Evolutionary conservation across 2,329 filamentous ascomycete species (phyloP).

Genomic region (Aspergillus sp.): DNA sequence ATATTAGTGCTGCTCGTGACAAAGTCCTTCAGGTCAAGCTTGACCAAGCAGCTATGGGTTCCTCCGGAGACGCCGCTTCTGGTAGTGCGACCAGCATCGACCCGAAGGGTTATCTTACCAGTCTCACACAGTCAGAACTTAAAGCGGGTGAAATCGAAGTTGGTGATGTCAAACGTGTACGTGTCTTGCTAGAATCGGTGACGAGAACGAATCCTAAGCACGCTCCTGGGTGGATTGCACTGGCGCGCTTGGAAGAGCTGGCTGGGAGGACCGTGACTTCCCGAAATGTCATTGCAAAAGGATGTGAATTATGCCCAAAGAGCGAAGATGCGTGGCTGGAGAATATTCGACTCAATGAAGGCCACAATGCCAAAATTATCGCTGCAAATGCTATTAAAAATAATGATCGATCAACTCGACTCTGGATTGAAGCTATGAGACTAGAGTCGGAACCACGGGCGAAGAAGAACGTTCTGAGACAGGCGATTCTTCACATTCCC

Average conservation of each 20-base stretch:
- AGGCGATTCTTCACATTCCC: slow-evolving; percentile 88
- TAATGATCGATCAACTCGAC: slow-evolving; percentile 80
- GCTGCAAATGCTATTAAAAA: slow-evolving; percentile 90
- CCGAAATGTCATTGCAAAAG: slow-evolving; percentile 81
- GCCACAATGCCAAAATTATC: slow-evolving; percentile 92
- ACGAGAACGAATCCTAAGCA: slow-evolving; percentile 97
- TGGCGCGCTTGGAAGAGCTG: slow-evolving; percentile 85
- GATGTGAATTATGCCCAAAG: slow-evolving; percentile 87
- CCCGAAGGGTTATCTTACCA: slow-evolving; percentile 93
- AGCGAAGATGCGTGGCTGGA: slow-evolving; percentile 96
- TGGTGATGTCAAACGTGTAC: slow-evolving; percentile 91
- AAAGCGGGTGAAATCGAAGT: slow-evolving; percentile 80
- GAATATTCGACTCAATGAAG: slow-evolving; percentile 89
- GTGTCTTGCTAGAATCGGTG: slow-evolving; percentile 90
- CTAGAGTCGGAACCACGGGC: slow-evolving; percentile 78
- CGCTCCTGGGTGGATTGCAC: slow-evolving; percentile 92
- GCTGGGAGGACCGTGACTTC: slow-evolving; percentile 90
- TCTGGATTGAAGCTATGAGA: slow-evolving; percentile 96
- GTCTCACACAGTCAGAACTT: slow-evolving; percentile 76
- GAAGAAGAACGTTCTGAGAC: slow-evolving; percentile 88
- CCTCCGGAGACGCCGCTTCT: slow-evolving; percentile 65
- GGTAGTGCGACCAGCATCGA: slow-evolving; percentile 91
- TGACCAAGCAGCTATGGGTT: slow-evolving; percentile 78
- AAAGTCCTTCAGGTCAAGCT: slow-evolving; percentile 94
- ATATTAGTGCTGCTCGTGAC: slow-evolving; percentile 93